These are phyloP conservation scores for Linum trigynum DNA, from an alignment of 345 rosid genomes.

Conservation along the genomic window DNA sequence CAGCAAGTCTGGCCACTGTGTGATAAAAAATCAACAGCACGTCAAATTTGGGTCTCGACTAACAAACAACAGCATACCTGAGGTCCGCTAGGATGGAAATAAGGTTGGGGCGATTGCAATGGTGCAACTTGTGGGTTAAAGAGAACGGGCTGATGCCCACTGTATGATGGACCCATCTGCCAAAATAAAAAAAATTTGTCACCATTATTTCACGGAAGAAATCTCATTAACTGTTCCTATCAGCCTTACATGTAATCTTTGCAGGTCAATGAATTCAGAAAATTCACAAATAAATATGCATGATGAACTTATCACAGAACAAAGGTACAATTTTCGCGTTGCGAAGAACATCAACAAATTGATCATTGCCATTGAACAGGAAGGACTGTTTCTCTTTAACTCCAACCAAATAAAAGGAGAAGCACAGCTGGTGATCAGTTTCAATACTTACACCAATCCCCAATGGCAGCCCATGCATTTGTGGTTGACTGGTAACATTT, in stretches of 20 bases:
- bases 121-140: conserved; percentile 49
- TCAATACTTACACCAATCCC: conserved; percentile 57
- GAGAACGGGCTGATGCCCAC: conserved; percentile 65
- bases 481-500: conserved; percentile 37
- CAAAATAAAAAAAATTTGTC: conserved; percentile 14
- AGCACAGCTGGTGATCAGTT: no score
- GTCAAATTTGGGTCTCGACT: background rate
- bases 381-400: no score
- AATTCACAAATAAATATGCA: no score
- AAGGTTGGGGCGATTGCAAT: conserved; percentile 48
- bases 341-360: background rate
- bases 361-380: no score
- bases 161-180: conserved; percentile 56
- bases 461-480: conserved; percentile 62
- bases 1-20: no score
- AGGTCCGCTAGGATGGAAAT: conserved; percentile 66
- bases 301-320: no score
- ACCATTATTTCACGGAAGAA: background rate
- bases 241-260: background rate
- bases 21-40: background rate
- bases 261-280: no score
- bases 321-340: no score
- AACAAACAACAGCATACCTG: conserved; percentile 43
- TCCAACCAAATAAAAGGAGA: background rate
- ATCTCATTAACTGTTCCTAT: background rate